Evolutionary conservation across 768 basidiomycete species (phyloP).

Genomic region (Hypsizygus marmoreus): DNA sequence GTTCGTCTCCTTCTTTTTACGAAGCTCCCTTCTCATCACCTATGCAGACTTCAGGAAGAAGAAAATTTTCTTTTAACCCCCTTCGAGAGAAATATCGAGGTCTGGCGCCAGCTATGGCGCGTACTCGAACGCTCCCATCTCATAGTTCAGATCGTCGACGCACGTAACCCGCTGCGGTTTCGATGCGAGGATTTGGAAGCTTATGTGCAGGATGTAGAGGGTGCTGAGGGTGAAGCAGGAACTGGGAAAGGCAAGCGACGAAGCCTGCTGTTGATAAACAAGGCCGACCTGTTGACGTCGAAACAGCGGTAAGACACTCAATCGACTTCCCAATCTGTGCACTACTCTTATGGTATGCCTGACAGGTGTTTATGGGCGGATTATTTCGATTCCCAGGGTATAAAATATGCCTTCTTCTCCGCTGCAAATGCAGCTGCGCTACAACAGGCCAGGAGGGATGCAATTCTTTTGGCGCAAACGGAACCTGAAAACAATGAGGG

Average conservation of each 20-base stretch:
- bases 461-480: conserved; percentile 30
- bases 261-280: conserved; percentile 89
- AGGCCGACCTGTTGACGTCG: conserved; percentile 87
- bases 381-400: conserved; percentile 75
- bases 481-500: conserved; percentile 15
- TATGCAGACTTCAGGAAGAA: conserved; percentile 76
- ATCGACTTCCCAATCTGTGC: neutral
- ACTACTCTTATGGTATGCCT: conserved; percentile 2
- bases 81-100: conserved; percentile 96
- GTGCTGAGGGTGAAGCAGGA: conserved; percentile 77
- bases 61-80: conserved; percentile 91
- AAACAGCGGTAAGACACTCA: conserved; percentile 68
- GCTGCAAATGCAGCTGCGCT: conserved; percentile 85
- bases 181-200: conserved; percentile 89
- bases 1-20: conserved; percentile 48
- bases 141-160: conserved; percentile 94
- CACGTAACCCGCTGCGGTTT: conserved; percentile 90
- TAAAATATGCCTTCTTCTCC: conserved; percentile 91
- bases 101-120: conserved; percentile 98
- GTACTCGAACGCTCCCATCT: conserved; percentile 95
- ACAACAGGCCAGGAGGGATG: conserved; percentile 71
- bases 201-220: conserved; percentile 85
- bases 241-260: conserved; percentile 73
- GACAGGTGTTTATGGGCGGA: conserved; percentile 85
- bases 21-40: conserved; percentile 4